Evolutionary conservation across 148 eudicot genomes (phyloP).

Genomic region (Fallopia convolvulus): DNA sequence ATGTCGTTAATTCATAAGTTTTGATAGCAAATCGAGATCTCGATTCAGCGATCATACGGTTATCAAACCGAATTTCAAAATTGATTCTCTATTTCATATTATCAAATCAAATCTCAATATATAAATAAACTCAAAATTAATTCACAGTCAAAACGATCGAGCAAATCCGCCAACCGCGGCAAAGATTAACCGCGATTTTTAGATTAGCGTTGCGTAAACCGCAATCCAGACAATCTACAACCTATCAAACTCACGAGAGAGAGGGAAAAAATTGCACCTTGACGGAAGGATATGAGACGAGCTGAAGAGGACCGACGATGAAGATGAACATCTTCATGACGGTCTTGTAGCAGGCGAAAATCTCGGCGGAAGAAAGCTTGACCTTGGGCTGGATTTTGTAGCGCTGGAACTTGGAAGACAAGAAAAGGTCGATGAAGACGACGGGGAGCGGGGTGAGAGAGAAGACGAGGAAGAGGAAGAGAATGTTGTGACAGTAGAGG

Average conservation of each 20-base stretch:
- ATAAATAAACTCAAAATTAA: background rate
- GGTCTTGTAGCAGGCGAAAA: conserved; percentile 48
- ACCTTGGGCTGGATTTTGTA: conserved; percentile 85
- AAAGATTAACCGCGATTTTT: background rate
- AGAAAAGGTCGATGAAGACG: conserved; percentile 31
- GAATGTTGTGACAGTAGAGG: conserved; percentile 74
- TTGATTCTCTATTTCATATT: background rate
- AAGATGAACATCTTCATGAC: conserved; percentile 76
- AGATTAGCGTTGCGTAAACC: background rate
- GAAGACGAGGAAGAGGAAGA: conserved; percentile 66
- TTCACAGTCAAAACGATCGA: background rate
- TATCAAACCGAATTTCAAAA: background rate
- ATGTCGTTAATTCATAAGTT: background rate
- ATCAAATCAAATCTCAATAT: background rate
- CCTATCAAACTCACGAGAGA: background rate
- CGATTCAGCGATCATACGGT: background rate
- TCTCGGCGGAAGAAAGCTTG: conserved; percentile 33
- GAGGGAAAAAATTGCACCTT: conserved; percentile 24
- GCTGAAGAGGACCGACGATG: conserved; percentile 76
- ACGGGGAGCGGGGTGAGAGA: conserved; percentile 54
- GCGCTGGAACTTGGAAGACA: conserved; percentile 18
- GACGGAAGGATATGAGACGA: conserved; percentile 65
- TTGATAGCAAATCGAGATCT: background rate
- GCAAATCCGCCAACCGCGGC: conserved; percentile 2
- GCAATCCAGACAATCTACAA: too few species aligned